phyloP scores from a whole-genome alignment of 495 filamentous ascomycete genomes.

The Staphylotrichum tortipilum region DNA sequence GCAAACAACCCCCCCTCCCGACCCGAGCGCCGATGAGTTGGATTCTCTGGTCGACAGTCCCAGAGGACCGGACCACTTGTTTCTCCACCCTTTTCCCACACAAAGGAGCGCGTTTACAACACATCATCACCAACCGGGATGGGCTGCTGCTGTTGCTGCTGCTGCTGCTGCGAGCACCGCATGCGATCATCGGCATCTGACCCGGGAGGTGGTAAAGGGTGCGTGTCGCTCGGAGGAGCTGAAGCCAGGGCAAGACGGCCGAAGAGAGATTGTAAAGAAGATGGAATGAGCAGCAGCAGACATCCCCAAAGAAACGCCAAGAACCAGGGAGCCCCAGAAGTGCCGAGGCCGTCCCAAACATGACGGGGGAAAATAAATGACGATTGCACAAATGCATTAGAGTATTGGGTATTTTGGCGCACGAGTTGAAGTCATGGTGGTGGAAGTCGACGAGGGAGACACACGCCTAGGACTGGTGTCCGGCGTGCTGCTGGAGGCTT shows the following conservation, averaged over 20 bases:
- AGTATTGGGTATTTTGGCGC: conserved; percentile 41
- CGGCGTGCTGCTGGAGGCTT: conserved; percentile 46
- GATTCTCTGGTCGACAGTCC: background rate
- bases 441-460: conserved; percentile 8
- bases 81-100: background rate
- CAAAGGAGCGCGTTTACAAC: background rate
- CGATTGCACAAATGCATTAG: conserved; percentile 43
- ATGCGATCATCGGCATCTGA: background rate
- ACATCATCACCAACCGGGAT: background rate
- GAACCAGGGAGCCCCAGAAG: conserved; percentile 19
- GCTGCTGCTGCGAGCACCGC: too few relatives aligned
- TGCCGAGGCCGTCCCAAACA: conserved; percentile 14
- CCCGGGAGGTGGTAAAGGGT: conserved; percentile 1
- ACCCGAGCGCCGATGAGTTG: background rate
- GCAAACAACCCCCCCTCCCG: conserved; percentile 7
- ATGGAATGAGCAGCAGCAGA: conserved; percentile 25
- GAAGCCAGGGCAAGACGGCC: conserved; percentile 9
- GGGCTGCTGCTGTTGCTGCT: background rate
- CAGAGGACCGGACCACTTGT: background rate
- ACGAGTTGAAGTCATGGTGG: conserved; percentile 27
- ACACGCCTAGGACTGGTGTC: conserved; percentile 43
- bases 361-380: conserved; percentile 27
- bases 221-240: conserved; percentile 8
- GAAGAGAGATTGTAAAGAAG: conserved; percentile 17
- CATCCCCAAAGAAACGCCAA: conserved; percentile 22